Conservation (phyloP, 1,284 basidiomycete genomes). For the Golubevia sp. region DNA sequence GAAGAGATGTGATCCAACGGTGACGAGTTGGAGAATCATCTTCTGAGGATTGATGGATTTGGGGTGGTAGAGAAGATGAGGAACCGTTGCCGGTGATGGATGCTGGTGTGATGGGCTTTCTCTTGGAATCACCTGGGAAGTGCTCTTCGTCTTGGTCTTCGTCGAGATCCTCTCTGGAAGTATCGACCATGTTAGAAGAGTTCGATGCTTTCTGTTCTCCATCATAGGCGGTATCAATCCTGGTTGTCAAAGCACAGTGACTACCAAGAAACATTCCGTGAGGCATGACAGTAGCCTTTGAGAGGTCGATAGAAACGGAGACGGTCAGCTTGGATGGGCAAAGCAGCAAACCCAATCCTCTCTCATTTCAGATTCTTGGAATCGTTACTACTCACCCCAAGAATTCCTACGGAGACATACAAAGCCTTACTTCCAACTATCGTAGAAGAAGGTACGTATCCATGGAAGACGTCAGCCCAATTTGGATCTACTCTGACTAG, state of each 20-base stretch:
- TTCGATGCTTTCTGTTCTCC: not conserved
- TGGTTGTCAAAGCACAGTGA: constrained; percentile 63
- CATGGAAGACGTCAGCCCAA: constrained; percentile 81
- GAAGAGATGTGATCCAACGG: too few relatives aligned
- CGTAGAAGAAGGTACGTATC: constrained; percentile 75
- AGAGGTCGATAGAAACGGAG: constrained; percentile 70
- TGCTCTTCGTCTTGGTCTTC: not conserved
- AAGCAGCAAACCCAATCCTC: not conserved
- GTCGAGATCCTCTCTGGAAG: not conserved
- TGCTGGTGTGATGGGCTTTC: too few relatives aligned
- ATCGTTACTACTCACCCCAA: constrained; percentile 60
- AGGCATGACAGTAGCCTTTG: constrained; percentile 51
- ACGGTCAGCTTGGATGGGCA: not conserved
- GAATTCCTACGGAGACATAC: constrained; percentile 74
- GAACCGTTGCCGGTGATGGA: too few relatives aligned
- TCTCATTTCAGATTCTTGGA: too few relatives aligned
- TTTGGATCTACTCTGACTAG: constrained; percentile 75
- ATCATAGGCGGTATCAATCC: constrained; percentile 13
- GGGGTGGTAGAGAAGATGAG: too few relatives aligned
- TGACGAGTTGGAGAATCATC: too few relatives aligned
- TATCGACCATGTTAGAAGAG: constrained; percentile 4
- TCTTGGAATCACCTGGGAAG: not conserved
- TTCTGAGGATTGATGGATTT: too few relatives aligned
- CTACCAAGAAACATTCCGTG: constrained; percentile 68
- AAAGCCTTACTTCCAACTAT: constrained; percentile 69